Evolutionary conservation across 805 yeast genomes (phyloP).

Genomic region (Suhomyces sp.): DNA sequence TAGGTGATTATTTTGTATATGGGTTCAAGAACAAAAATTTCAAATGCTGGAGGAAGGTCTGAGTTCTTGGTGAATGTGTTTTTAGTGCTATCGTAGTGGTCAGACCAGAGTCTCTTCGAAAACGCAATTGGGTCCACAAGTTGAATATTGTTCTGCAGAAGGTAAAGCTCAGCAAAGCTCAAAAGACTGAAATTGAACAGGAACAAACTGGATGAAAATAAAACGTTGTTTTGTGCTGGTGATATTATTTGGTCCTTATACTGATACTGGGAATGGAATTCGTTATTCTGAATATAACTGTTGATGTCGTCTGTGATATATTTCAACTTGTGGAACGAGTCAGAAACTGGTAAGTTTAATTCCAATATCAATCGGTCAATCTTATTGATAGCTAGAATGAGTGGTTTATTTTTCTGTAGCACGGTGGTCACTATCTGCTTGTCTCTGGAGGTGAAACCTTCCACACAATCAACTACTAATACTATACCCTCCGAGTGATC

Average conservation of each 20-base stretch:
- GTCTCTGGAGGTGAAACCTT: constrained; percentile 68
- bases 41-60: constrained; percentile 46
- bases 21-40: constrained; percentile 69
- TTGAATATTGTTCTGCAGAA: constrained; percentile 6
- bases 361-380: constrained; percentile 84
- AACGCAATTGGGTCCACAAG: constrained; percentile 28
- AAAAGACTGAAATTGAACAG: constrained; percentile 63
- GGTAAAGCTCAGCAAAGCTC: constrained; percentile 60
- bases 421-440: constrained; percentile 50
- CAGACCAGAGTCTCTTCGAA: constrained; percentile 72
- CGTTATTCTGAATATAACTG: constrained; percentile 39
- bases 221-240: constrained; percentile 63
- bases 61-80: constrained; percentile 44
- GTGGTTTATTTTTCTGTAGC: constrained; percentile 45
- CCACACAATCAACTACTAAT: constrained; percentile 78
- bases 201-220: constrained; percentile 68
- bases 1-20: constrained; percentile 70
- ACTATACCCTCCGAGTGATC: constrained; percentile 62
- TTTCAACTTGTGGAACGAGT: constrained; percentile 67
- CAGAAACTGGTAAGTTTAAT: constrained; percentile 67
- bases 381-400: constrained; percentile 71
- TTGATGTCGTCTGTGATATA: constrained; percentile 65
- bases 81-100: constrained; percentile 45
- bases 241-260: constrained; percentile 38
- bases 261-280: constrained; percentile 22